Conservation (phyloP, 2,329 filamentous ascomycete genomes). For the Septoria petroselini region DNA sequence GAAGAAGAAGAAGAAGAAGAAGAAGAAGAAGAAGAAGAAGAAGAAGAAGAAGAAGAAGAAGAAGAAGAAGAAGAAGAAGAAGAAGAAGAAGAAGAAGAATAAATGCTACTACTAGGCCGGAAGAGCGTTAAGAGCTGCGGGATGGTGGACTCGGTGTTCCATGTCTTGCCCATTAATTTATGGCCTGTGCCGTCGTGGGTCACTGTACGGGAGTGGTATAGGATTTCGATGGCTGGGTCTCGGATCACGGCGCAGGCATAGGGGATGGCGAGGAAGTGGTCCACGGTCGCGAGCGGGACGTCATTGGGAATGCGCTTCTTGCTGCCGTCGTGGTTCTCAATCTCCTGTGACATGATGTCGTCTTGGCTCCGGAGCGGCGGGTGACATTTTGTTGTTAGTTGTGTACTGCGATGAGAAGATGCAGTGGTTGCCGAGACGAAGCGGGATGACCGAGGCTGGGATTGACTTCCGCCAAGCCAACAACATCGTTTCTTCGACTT, state of each 20-base stretch:
- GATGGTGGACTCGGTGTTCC: conserved; percentile 26
- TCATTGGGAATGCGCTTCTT: neutral
- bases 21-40: too few species aligned
- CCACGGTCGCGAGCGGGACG: conserved; percentile 20
- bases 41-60: too few species aligned
- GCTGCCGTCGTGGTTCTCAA: neutral
- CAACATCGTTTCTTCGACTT: too few species aligned
- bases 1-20: too few species aligned
- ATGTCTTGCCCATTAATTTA: conserved; percentile 28
- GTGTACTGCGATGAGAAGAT: too few species aligned
- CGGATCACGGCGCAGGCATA: conserved; percentile 16
- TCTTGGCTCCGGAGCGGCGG: too few species aligned
- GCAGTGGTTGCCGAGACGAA: too few species aligned
- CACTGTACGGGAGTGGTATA: conserved; percentile 21
- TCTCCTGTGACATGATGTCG: neutral
- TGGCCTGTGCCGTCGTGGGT: conserved; percentile 24
- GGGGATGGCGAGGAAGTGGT: conserved; percentile 24
- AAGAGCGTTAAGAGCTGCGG: conserved; percentile 19
- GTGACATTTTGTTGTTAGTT: too few species aligned
- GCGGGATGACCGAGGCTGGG: too few species aligned
- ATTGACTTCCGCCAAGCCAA: too few species aligned
- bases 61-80: too few species aligned
- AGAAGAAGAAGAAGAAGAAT: too few species aligned
- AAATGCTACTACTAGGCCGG: conserved; percentile 14
- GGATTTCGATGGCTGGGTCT: conserved; percentile 19